Percentiles rank a stretch among this genome's conserved stretches.
Evolutionary conservation across 2,329 filamentous ascomycete species (phyloP).

Genomic region (Ophiostoma ips): DNA sequence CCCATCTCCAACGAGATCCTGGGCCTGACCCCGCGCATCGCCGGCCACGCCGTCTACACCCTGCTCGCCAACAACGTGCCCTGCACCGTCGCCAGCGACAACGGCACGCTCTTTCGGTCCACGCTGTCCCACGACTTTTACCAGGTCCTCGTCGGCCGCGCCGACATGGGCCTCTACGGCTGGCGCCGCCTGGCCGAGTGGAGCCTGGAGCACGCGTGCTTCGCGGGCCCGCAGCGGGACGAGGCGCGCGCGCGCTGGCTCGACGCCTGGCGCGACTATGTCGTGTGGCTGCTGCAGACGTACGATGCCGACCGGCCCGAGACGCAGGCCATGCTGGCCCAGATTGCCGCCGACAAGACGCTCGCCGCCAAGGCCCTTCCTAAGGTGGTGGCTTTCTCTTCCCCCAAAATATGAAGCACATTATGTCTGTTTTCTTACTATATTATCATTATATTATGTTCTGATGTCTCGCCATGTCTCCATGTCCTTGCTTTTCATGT

Average conservation of each 20-base stretch:
- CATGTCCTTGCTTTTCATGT: no score
- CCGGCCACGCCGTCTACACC: slow-evolving; percentile 52
- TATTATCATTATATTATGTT: no score
- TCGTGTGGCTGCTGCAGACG: slow-evolving; percentile 33
- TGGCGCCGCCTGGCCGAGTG: slow-evolving; percentile 55
- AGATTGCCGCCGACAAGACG: neutral
- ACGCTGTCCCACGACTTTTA: slow-evolving; percentile 66
- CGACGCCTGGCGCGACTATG: slow-evolving; percentile 43
- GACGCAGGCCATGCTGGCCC: neutral
- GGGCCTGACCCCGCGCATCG: slow-evolving; percentile 50
- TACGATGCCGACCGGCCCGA: slow-evolving; percentile 18
- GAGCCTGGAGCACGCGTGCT: slow-evolving; percentile 48
- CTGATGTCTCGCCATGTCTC: no score
- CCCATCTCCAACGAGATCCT: slow-evolving; percentile 67
- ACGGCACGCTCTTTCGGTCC: slow-evolving; percentile 59
- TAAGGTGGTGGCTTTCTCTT: neutral
- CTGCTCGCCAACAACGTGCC: slow-evolving; percentile 59
- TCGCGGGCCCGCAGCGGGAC: slow-evolving; percentile 32
- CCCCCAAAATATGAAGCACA: no score
- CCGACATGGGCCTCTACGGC: slow-evolving; percentile 51
- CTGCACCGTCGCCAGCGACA: slow-evolving; percentile 63
- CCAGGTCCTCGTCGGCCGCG: slow-evolving; percentile 56
- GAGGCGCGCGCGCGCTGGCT: slow-evolving; percentile 34
- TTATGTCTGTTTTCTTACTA: neutral
- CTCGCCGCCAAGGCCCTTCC: slow-evolving; percentile 1